Evolutionary conservation across 2,329 filamentous ascomycete species (phyloP), one percentile per base, ranked within the genome.

Genomic region (Acrocalymma vagum): DNA sequence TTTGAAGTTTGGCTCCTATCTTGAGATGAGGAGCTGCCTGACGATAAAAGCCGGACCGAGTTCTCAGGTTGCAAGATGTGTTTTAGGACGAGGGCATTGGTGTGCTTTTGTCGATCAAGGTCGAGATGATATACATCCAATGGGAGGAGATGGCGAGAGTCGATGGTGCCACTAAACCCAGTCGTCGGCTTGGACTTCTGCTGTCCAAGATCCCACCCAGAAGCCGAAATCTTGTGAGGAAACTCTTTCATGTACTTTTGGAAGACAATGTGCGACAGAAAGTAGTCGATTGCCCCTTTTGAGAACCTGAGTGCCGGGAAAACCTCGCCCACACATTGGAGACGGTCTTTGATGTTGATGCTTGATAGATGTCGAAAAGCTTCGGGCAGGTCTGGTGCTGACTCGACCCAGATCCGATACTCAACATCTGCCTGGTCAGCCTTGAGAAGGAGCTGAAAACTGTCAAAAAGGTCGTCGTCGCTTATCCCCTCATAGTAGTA

Each of bases 131-230:
- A 48, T 0, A 88, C 73, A 1, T 53, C 68, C 0, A 84, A 50
- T 0, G 86, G 85, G 0, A 89, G 69, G 0, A 84, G 55, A 11
- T 74, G 68, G 11, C 75, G 69, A 0, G 78, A 81, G 52, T 88
- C 85, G 25, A 82, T 85, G 0, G 86, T 90, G 0, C 85, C 85
- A 44, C 83, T 87, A 56, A 89, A 90, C 0, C 86, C 86, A 0
- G 82, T 84, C 0, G 78, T 83, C 0, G 76, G 72, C 14, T 80
- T 66, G 0, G 11, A 5, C 39, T 77, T 83, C 6, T 29, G 32
- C 28, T 69, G 56, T 13, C 70, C 80, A 18, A 88, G 67, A 42
- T 89, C 84, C 85, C 84, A 88, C 0, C 83, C 85, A 0, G 84
- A 88, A 0, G 82, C 75, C 0, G 81, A 83, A 0, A 89, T 65